phyloP scores from a whole-genome alignment of 495 filamentous ascomycete genomes.

The Aspergillus mulundensis region DNA sequence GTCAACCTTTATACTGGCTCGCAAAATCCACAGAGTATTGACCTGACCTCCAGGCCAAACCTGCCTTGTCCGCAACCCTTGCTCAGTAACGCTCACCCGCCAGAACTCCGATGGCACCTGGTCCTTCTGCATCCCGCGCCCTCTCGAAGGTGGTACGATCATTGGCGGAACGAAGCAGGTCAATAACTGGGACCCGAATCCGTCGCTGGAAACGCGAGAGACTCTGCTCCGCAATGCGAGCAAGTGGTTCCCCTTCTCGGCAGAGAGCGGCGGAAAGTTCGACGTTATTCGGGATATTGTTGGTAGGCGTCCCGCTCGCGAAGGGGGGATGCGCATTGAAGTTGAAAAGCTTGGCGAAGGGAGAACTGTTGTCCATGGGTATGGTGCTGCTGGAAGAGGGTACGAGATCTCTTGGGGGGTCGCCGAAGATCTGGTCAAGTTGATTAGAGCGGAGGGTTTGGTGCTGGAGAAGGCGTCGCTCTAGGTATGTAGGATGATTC shows the following conservation, averaged over 20 bases:
- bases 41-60: slow-evolving; percentile 31
- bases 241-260: slow-evolving; percentile 42
- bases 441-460: slow-evolving; percentile 31
- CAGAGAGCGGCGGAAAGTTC: slow-evolving; percentile 35
- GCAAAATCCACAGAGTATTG: no score
- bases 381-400: slow-evolving; percentile 59
- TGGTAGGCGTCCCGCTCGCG: slow-evolving; percentile 39
- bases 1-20: no score
- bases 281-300: slow-evolving; percentile 46
- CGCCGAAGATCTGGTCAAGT: slow-evolving; percentile 32
- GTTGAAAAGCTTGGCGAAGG: slow-evolving; percentile 28
- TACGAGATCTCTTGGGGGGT: slow-evolving; percentile 45
- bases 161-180: slow-evolving; percentile 63
- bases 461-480: slow-evolving; percentile 22
- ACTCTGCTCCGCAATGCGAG: slow-evolving; percentile 41
- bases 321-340: slow-evolving; percentile 43
- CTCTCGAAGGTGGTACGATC: slow-evolving; percentile 55
- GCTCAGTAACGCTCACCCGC: slow-evolving; percentile 52
- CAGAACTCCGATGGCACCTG: slow-evolving; percentile 56
- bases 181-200: slow-evolving; percentile 50
- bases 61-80: slow-evolving; percentile 43
- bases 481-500: no score
- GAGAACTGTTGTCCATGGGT: slow-evolving; percentile 53
- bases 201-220: slow-evolving; percentile 42
- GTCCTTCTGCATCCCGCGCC: slow-evolving; percentile 59